Evolutionary conservation across 345 rosid species (phyloP).

Genomic region (Fremontodendron californicum): DNA sequence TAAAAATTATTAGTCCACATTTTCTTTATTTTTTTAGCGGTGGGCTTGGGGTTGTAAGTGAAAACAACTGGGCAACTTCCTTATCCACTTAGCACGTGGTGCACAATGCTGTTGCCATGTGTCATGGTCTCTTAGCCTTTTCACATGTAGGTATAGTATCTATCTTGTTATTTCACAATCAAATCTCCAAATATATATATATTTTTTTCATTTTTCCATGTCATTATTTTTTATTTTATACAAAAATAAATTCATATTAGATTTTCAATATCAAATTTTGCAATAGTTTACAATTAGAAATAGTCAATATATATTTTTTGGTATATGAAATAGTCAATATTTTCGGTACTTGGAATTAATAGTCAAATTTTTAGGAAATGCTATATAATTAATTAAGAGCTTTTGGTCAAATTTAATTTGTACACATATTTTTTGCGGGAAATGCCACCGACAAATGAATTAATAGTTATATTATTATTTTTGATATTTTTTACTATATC

Average conservation of each 20-base stretch:
- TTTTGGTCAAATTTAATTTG: not conserved
- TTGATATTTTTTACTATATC: too few relatives aligned
- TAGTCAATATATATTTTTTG: not conserved
- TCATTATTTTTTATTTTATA: not conserved
- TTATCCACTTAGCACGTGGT: conserved; percentile 25
- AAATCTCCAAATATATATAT: not conserved
- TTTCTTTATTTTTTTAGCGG: too few relatives aligned
- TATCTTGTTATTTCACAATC: conserved; percentile 23
- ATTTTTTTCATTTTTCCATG: not conserved
- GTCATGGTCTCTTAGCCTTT: conserved; percentile 7
- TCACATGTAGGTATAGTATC: conserved; percentile 48
- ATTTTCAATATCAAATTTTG: not conserved
- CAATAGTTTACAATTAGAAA: not conserved
- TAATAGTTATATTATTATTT: too few relatives aligned
- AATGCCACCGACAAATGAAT: not conserved
- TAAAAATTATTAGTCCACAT: not conserved
- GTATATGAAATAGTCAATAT: not conserved
- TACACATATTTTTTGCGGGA: not conserved
- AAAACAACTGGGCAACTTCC: conserved; percentile 29
- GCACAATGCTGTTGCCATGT: conserved; percentile 21
- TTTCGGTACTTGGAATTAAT: not conserved
- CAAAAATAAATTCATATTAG: not conserved
- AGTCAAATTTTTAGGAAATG: not conserved
- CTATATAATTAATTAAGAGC: not conserved
- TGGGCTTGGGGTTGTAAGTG: conserved; percentile 17